Evolutionary conservation across 75 land plant species (phyloP), one percentile per base, ranked within the genome.

Genomic region (Pinus albicaulis): DNA sequence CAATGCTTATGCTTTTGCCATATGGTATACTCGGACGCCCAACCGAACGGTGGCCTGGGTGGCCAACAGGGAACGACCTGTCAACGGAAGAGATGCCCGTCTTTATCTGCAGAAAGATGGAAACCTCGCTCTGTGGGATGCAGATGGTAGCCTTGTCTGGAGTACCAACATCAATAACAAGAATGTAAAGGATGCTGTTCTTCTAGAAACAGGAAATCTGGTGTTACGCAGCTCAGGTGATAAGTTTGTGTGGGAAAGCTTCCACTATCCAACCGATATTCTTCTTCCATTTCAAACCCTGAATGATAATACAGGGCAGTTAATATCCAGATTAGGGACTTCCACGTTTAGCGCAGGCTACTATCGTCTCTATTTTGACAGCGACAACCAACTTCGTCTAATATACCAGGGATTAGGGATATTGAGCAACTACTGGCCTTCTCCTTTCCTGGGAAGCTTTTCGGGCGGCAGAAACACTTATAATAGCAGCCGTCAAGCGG

Each of bases 241-340:
- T n/a, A 13, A 1, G 5, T 44, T 44, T 6, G 23, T 82, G n/a
- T 82, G 83, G 83, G 81, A 82, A 62, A 77, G 76, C 53, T 82
- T 72, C 26, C 76, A 77, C n/a, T 53, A 12, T 52, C 83, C 83
- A 22, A 79, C 68, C 25, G 75, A 82, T 58, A 82, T 80, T 7
- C 80, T 82, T 25, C 63, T 10, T 22, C 25, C 25, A 24, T 1
- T 23, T 10, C 63, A 60, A 12, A 10, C 12, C 1, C 63, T 60
- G 26, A 8, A 2, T 10, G 11, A 25, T 23, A 60, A 60, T 25
- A 3, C 7, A 44, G 0, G 13, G 8, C 63, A 60, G 28, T 60
- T 60, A 60, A 26, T 60, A 10, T 60, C 28, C 63, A 60, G 28
- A 1, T n/a, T 60, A 15, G 12, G 28, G 14, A 7, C 2, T 12